These are phyloP conservation scores for Eimeria acervulina DNA, from an alignment of 169 alveolate genomes.

Conservation along the genomic window DNA sequence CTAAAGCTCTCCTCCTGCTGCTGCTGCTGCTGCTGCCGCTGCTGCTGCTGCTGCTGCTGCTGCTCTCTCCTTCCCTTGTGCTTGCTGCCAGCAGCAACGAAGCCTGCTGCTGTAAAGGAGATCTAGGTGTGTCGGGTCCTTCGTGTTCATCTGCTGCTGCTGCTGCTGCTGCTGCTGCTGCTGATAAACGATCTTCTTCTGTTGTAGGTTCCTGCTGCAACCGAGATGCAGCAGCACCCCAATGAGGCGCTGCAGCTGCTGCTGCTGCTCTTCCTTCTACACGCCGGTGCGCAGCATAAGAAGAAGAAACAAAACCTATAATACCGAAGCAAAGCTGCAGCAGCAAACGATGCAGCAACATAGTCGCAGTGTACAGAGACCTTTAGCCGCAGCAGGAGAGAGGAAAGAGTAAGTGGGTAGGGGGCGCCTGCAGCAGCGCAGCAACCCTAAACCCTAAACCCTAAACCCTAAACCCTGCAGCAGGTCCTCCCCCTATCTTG, in stretches of 20 bases:
- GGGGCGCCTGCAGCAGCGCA: too few relatives aligned
- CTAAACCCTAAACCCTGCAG: neutral
- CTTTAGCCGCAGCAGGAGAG: too few relatives aligned
- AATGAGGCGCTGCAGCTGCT: neutral
- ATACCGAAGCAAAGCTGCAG: neutral
- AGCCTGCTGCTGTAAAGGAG: too few relatives aligned
- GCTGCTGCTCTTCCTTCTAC: neutral
- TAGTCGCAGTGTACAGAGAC: too few relatives aligned
- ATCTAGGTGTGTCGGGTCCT: too few relatives aligned
- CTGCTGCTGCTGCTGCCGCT: too few relatives aligned
- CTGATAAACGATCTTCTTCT: neutral
- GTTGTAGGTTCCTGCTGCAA: neutral
- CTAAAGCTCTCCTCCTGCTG: too few relatives aligned
- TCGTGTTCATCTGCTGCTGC: neutral
- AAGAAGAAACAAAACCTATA: neutral
- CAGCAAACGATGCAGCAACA: neutral
- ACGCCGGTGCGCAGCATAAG: neutral
- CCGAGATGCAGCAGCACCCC: neutral
- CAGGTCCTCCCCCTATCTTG: too few relatives aligned
- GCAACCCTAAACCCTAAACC: slow-evolving; percentile 25
- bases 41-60: too few relatives aligned
- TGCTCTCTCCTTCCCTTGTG: too few relatives aligned
- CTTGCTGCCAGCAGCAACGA: too few relatives aligned
- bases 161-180: neutral
- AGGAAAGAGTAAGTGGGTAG: too few relatives aligned